Evolutionary conservation across 164 flowering plant genomes (phyloP), one percentile per base, ranked within the genome.

Genomic region (Sedum album): DNA sequence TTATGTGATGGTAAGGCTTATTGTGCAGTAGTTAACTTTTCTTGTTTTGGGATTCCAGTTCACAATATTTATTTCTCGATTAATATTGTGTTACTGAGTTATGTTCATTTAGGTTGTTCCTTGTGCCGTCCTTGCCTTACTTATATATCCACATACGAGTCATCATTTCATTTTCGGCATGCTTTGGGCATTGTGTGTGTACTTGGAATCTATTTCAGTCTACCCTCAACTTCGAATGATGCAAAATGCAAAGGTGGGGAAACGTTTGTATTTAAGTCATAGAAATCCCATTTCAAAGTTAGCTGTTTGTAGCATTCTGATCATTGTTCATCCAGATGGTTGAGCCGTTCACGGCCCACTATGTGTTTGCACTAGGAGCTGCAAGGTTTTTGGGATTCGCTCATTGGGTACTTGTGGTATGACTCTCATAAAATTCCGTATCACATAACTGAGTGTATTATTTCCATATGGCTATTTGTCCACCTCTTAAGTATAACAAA

Each of bases 181-280:
- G 20, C 39, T 83, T 7, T 93, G 93, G 91, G 88, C 96, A 1
- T 88, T 90, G 60, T 70, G 85, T 67, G 84, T 81, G 48, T 87
- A 80, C 76, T n/a, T 85, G 69, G 98, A 93, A 75, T 71, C 98
- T 60, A 74, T 93, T 35, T 87, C 98, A 3, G 97, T 93, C 35
- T 71, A 87, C 60, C 98, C 98, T 69, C 98, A 93, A 71, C 88
- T 93, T 68, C 86, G 84, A 1, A 5, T 90, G 70, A 89, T 90
- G 89, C 96, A 89, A 73, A 90, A 87, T 63, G 83, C 96, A 23
- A 87, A 93, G 93, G 98, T 92, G 31, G 31, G 69, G 6, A 6
- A 0, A 26, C 38, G 39, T 35, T 8, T 23, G 31, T 18, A 21
- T 11, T 39, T 39, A 39, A 2, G 13, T 4, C 13, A 5, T 68